These are phyloP conservation scores for Nepenthes mirabilis DNA, from an alignment of 148 eudicot species.

Conservation along the genomic window DNA sequence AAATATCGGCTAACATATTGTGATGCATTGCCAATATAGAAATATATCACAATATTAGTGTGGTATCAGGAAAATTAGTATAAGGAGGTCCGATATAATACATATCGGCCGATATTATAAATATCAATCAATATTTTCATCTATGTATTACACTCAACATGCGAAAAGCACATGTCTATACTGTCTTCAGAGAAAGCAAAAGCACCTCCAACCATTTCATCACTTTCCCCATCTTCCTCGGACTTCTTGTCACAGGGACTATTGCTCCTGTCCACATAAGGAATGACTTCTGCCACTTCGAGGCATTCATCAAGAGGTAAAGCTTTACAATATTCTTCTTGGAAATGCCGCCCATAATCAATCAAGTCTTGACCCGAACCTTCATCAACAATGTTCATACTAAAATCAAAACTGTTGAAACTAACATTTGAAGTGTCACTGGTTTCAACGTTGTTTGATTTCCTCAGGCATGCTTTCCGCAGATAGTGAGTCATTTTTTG, in stretches of 20 bases:
- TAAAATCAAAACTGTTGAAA: conserved; percentile 65
- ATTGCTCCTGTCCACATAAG: conserved; percentile 53
- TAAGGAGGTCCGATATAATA: neutral
- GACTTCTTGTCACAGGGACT: conserved; percentile 49
- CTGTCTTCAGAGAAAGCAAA: conserved; percentile 95
- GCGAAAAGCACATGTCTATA: conserved; percentile 5
- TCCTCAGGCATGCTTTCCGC: conserved; percentile 27
- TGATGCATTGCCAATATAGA: no score
- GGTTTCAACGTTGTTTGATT: conserved; percentile 43
- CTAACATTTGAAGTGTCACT: conserved; percentile 58
- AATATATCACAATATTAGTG: no score
- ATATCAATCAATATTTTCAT: neutral
- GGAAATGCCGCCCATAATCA: conserved; percentile 60
- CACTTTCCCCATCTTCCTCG: conserved; percentile 77
- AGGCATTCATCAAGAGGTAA: conserved; percentile 33
- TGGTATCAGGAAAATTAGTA: no score
- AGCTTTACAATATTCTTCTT: conserved; percentile 82
- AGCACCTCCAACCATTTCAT: conserved; percentile 78
- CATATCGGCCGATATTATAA: neutral
- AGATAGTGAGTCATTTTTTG: conserved; percentile 15
- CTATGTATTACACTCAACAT: no score
- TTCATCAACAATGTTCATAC: conserved; percentile 67
- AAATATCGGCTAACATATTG: no score
- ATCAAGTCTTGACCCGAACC: conserved; percentile 43
- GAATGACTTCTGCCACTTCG: conserved; percentile 41